A percentile compares a stretch with the other conserved stretches of the same genome.
These are phyloP conservation scores for Cajanus cajan DNA, from an alignment of 306 rosid species.

Conservation along the genomic window DNA sequence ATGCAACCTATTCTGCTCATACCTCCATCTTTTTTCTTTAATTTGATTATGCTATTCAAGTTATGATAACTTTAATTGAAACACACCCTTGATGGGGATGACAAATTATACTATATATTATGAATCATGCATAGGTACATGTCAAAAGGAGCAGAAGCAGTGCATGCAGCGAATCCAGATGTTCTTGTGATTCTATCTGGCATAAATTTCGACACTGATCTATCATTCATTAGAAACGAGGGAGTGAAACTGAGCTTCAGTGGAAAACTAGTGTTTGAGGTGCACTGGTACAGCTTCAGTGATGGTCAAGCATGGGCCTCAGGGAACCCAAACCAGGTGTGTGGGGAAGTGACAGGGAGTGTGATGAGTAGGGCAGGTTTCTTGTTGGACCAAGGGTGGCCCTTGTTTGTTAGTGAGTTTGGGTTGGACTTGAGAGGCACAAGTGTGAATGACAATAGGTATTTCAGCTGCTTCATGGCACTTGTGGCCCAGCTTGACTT, in stretches of 20 bases:
- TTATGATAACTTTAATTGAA: no score
- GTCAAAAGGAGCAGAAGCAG: constrained; percentile 81
- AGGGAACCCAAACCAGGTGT: constrained; percentile 67
- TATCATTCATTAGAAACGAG: constrained; percentile 49
- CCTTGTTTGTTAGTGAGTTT: constrained; percentile 69
- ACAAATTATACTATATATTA: neutral
- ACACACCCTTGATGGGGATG: neutral
- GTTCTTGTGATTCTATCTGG: constrained; percentile 76
- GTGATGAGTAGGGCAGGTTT: constrained; percentile 46
- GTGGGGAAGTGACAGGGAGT: constrained; percentile 44
- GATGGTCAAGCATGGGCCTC: constrained; percentile 56
- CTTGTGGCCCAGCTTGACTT: constrained; percentile 59
- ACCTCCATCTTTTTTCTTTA: neutral
- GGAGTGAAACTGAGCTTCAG: constrained; percentile 48
- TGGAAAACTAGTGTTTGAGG: constrained; percentile 55
- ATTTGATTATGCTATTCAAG: neutral
- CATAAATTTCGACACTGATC: constrained; percentile 56
- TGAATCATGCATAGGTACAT: constrained; percentile 50
- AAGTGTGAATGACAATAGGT: constrained; percentile 57
- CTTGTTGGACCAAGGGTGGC: constrained; percentile 52
- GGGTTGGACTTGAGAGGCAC: constrained; percentile 69
- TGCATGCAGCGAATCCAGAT: constrained; percentile 68
- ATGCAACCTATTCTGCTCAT: neutral
- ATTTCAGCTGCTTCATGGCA: constrained; percentile 56
- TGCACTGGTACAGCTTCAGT: constrained; percentile 62